These are phyloP conservation scores for Trichosporon sp. DNA, from an alignment of 1,284 basidiomycete genomes.

Conservation along the genomic window DNA sequence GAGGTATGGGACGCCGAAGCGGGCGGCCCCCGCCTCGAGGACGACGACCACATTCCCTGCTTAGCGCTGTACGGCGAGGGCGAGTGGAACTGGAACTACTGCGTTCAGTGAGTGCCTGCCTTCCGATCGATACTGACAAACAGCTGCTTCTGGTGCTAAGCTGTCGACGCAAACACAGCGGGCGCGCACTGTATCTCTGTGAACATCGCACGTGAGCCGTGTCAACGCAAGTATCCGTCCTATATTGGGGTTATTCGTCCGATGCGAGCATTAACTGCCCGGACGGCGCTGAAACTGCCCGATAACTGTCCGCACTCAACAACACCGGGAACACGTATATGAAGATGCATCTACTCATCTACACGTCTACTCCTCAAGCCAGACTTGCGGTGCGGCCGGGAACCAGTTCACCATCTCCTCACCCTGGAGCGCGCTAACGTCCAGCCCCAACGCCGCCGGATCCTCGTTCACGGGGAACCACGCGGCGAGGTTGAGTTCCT, in stretches of 20 bases:
- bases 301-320: neutral
- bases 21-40: neutral
- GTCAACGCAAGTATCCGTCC: neutral
- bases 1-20: conserved; percentile 19
- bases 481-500: conserved; percentile 28
- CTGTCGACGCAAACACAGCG: neutral
- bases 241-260: neutral
- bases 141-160: conserved; percentile 18
- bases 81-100: conserved; percentile 8
- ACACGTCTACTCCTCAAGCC: conserved; percentile 23
- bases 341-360: conserved; percentile 10
- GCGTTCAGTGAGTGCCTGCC: conserved; percentile 5
- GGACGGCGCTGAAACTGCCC: neutral
- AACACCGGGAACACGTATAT: neutral
- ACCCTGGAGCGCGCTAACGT: conserved; percentile 26
- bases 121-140: neutral
- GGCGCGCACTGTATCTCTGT: too few relatives aligned
- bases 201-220: too few relatives aligned
- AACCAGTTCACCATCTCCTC: conserved; percentile 33
- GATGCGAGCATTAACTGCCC: too few relatives aligned
- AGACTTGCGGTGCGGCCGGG: conserved; percentile 32
- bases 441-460: conserved; percentile 11
- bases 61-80: conserved; percentile 23
- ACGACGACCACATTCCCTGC: conserved; percentile 16
- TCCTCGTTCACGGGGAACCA: conserved; percentile 31